Evolutionary conservation across 371 early-diverging fungal species (phyloP).

Genomic region (Sporodiniella umbellata): DNA sequence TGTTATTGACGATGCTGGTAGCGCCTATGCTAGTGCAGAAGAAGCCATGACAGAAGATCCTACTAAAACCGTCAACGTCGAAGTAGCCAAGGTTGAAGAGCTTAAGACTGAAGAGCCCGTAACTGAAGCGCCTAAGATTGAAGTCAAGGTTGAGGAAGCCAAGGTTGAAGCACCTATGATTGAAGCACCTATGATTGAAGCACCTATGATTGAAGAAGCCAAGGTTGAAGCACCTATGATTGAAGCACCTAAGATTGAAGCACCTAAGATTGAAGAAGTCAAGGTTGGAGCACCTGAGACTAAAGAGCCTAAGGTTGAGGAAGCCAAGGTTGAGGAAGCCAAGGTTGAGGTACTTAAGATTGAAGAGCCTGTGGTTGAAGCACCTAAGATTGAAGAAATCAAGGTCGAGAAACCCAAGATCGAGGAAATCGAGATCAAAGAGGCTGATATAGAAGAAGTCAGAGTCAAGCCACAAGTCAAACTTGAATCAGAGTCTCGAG

Average conservation of each 20-base stretch:
- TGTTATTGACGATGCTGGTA: neutral
- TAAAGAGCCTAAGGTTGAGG: neutral
- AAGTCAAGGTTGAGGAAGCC: neutral
- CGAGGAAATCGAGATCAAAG: conserved; percentile 2
- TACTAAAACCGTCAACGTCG: neutral
- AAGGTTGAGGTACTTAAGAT: neutral
- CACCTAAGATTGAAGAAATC: neutral
- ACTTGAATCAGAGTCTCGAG: too few relatives aligned
- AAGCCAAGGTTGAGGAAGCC: conserved; percentile 3
- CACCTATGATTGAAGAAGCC: neutral
- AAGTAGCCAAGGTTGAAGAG: neutral
- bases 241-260: neutral
- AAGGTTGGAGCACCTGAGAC: conserved; percentile 2
- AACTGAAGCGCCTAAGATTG: neutral
- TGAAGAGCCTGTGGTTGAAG: conserved; percentile 1
- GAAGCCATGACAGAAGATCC: neutral
- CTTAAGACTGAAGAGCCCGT: neutral
- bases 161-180: neutral
- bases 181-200: neutral
- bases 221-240: neutral
- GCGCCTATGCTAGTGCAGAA: neutral
- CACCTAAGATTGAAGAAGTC: neutral
- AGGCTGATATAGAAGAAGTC: too few relatives aligned
- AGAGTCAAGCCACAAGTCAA: too few relatives aligned
- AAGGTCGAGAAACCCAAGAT: neutral